phyloP scores from a whole-genome alignment of 805 yeast genomes.

The Monosporozyma aquatica region DNA sequence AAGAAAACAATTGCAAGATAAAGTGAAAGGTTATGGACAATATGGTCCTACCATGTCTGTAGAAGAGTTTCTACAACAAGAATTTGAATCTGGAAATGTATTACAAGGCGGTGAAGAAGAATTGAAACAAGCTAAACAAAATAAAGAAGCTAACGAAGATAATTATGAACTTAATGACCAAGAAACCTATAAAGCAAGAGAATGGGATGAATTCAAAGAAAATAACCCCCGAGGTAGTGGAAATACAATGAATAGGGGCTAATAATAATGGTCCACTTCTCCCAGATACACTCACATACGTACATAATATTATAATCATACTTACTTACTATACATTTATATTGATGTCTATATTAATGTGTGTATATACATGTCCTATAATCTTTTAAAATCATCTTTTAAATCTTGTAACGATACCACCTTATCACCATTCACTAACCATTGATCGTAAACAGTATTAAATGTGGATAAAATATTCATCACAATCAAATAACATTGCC shows the following conservation, averaged over 20 bases:
- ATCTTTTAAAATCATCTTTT: constrained; percentile 11
- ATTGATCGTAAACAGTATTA: constrained; percentile 19
- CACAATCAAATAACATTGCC: constrained; percentile 19
- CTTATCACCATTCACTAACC: constrained; percentile 25
- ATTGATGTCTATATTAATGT: background rate
- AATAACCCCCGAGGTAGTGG: constrained; percentile 83
- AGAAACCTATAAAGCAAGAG: constrained; percentile 66
- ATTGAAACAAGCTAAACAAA: constrained; percentile 30
- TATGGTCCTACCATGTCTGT: constrained; percentile 88
- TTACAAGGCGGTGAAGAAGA: constrained; percentile 37
- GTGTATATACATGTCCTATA: constrained; percentile 3
- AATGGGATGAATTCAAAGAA: constrained; percentile 93
- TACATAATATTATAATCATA: too few species aligned
- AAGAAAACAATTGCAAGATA: constrained; percentile 46
- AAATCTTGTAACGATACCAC: constrained; percentile 24
- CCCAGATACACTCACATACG: too few species aligned
- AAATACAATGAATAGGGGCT: constrained; percentile 64
- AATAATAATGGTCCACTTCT: too few species aligned
- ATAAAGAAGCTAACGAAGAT: constrained; percentile 42
- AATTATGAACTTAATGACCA: constrained; percentile 48
- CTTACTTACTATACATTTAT: constrained; percentile 1
- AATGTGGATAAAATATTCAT: constrained; percentile 24
- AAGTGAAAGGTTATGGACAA: constrained; percentile 89
- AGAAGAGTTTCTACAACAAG: constrained; percentile 84
- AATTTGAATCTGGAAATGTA: constrained; percentile 77